These are phyloP conservation scores for Phytophthora tubulina DNA, from an alignment of 352 stramenopile genomes.

Conservation along the genomic window DNA sequence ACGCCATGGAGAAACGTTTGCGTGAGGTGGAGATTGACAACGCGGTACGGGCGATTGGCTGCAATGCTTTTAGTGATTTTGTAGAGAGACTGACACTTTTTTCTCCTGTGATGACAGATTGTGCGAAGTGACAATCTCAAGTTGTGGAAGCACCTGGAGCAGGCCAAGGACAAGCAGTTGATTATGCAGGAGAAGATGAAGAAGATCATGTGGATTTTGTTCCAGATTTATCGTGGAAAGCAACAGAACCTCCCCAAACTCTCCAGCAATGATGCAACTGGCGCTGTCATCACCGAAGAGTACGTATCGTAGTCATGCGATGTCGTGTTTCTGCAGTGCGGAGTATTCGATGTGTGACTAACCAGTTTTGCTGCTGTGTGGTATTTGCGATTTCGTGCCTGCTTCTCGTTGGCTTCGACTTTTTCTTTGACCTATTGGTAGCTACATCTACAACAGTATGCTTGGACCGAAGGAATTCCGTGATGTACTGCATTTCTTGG, in stretches of 20 bases:
- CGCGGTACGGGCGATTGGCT: slow-evolving; percentile 51
- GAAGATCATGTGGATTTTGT: slow-evolving; percentile 93
- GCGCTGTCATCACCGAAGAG: slow-evolving; percentile 81
- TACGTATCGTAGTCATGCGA: slow-evolving; percentile 52
- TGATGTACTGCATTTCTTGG: slow-evolving; percentile 84
- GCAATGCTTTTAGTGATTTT: not conserved
- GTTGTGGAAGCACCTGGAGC: slow-evolving; percentile 89
- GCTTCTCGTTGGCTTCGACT: slow-evolving; percentile 22
- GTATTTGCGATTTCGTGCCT: slow-evolving; percentile 34
- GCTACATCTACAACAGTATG: slow-evolving; percentile 81
- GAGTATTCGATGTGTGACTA: slow-evolving; percentile 32
- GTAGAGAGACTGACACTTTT: slow-evolving; percentile 1
- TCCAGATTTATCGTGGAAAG: slow-evolving; percentile 91
- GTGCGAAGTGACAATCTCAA: slow-evolving; percentile 90
- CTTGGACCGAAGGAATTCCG: slow-evolving; percentile 88
- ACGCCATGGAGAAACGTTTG: slow-evolving; percentile 90
- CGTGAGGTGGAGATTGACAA: slow-evolving; percentile 90
- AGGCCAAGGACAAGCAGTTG: slow-evolving; percentile 89
- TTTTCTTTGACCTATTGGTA: slow-evolving; percentile 65
- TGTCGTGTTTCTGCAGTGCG: slow-evolving; percentile 5
- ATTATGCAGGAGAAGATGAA: slow-evolving; percentile 93
- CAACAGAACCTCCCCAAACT: slow-evolving; percentile 81
- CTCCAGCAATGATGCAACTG: slow-evolving; percentile 59
- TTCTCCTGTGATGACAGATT: slow-evolving; percentile 50
- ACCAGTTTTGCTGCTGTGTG: slow-evolving; percentile 47